Evolutionary conservation across 768 basidiomycete genomes (phyloP).

Genomic region (Daedalea quercina): DNA sequence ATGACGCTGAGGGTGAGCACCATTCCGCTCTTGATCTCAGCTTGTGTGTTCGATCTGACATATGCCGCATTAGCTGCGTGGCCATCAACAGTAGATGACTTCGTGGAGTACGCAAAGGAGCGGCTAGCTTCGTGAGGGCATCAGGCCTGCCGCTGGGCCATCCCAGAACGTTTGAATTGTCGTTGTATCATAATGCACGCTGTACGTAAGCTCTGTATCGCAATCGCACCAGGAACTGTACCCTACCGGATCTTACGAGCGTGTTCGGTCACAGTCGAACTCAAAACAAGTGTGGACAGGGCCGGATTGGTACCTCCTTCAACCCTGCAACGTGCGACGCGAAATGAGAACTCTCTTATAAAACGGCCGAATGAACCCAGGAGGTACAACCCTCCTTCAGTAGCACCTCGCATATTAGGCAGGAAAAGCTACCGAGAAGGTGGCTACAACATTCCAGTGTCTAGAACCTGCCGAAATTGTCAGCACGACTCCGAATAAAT

Average conservation of each 20-base stretch:
- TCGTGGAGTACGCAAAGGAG: slow-evolving; percentile 60
- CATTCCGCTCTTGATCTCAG: neutral
- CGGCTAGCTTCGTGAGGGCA: slow-evolving; percentile 19
- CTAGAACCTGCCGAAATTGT: too few species aligned
- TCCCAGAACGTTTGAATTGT: neutral
- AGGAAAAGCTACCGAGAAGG: too few species aligned
- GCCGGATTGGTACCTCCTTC: too few species aligned
- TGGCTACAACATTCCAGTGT: too few species aligned
- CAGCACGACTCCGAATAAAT: too few species aligned
- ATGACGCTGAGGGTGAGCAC: slow-evolving; percentile 66
- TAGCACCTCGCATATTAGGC: too few species aligned
- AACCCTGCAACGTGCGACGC: too few species aligned
- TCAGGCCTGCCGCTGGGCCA: slow-evolving; percentile 1
- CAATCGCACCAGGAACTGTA: neutral
- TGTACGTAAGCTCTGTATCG: neutral
- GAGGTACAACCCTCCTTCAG: too few species aligned
- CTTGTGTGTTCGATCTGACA: slow-evolving; percentile 6
- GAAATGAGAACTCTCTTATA: too few species aligned
- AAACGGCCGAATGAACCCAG: too few species aligned
- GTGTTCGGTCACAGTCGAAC: too few species aligned
- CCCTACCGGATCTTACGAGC: neutral
- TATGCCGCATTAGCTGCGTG: slow-evolving; percentile 53
- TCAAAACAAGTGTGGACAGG: too few species aligned
- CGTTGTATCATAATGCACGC: neutral
- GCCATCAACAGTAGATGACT: slow-evolving; percentile 85